Conservation (phyloP, 2,329 filamentous ascomycete genomes). For the Ceratocystis diversiconidia region DNA sequence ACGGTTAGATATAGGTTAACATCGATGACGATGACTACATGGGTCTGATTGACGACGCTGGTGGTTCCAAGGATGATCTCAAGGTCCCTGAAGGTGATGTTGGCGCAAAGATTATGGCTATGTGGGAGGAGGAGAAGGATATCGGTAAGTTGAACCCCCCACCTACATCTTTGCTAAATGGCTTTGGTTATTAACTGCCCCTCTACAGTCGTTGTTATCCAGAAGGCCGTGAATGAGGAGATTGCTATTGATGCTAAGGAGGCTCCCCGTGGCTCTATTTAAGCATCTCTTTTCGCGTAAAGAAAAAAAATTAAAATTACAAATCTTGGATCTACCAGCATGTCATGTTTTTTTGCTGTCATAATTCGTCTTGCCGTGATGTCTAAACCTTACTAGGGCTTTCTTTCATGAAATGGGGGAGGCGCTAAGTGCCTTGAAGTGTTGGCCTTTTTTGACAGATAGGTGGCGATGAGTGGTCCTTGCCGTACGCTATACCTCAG, state of each 20-base stretch:
- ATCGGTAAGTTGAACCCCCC: slow-evolving; percentile 53
- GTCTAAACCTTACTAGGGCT: not conserved
- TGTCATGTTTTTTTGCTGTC: not conserved
- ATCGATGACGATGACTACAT: slow-evolving; percentile 91
- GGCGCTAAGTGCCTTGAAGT: too few species aligned
- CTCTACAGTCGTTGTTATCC: slow-evolving; percentile 60
- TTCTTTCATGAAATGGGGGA: not conserved
- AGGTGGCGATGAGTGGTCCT: too few species aligned
- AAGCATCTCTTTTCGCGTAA: slow-evolving; percentile 16
- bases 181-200: slow-evolving; percentile 26
- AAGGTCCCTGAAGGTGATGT: slow-evolving; percentile 81
- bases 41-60: slow-evolving; percentile 78
- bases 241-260: slow-evolving; percentile 87
- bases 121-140: slow-evolving; percentile 84
- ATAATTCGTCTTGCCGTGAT: not conserved
- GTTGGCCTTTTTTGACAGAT: too few species aligned
- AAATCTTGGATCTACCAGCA: slow-evolving; percentile 18
- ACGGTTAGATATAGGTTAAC: slow-evolving; percentile 50
- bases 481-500: too few species aligned
- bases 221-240: slow-evolving; percentile 95
- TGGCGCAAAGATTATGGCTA: slow-evolving; percentile 70
- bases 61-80: slow-evolving; percentile 86
- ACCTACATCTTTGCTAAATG: not conserved
- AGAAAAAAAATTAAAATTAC: slow-evolving; percentile 18
- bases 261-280: slow-evolving; percentile 39